These are phyloP conservation scores for Chrysosporium keratinophilum DNA, from an alignment of 2,329 filamentous ascomycete species.

Conservation along the genomic window DNA sequence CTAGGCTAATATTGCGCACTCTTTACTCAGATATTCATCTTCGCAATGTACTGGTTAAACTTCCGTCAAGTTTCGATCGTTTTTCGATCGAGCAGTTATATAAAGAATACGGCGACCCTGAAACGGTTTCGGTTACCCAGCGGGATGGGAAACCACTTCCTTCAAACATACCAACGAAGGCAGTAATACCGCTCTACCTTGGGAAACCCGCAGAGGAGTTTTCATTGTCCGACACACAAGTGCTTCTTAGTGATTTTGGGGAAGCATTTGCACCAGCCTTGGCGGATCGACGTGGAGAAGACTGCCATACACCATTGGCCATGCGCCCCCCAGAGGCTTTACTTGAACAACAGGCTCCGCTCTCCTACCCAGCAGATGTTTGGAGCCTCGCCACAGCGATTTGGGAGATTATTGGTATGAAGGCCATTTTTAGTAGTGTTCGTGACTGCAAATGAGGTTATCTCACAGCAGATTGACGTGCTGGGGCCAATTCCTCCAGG, in stretches of 20 bases:
- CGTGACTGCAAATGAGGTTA: conserved; percentile 8
- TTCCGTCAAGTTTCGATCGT: conserved; percentile 14
- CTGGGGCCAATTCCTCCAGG: conserved; percentile 17
- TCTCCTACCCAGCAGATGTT: conserved; percentile 23
- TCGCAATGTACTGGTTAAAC: conserved; percentile 17
- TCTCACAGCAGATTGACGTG: conserved; percentile 15
- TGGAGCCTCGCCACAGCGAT: conserved; percentile 23
- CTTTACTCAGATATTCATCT: conserved; percentile 20
- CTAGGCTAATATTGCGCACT: not conserved
- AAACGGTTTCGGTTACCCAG: conserved; percentile 16
- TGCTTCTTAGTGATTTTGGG: conserved; percentile 27
- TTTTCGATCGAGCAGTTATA: conserved; percentile 21
- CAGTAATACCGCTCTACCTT: conserved; percentile 17
- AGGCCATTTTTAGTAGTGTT: conserved; percentile 17
- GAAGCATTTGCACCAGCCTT: conserved; percentile 23
- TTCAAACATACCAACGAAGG: conserved; percentile 18
- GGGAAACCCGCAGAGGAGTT: conserved; percentile 22
- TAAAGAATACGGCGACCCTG: conserved; percentile 21
- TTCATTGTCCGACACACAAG: conserved; percentile 18
- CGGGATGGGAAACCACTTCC: conserved; percentile 18
- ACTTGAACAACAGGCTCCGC: conserved; percentile 18
- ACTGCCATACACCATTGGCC: conserved; percentile 19
- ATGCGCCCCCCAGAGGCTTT: conserved; percentile 20
- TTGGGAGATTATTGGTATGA: conserved; percentile 25
- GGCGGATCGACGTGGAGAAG: conserved; percentile 19